Evolutionary conservation across 805 yeast genomes (phyloP), one percentile per base, ranked within the genome.

Genomic region (Pichia manshurica): DNA sequence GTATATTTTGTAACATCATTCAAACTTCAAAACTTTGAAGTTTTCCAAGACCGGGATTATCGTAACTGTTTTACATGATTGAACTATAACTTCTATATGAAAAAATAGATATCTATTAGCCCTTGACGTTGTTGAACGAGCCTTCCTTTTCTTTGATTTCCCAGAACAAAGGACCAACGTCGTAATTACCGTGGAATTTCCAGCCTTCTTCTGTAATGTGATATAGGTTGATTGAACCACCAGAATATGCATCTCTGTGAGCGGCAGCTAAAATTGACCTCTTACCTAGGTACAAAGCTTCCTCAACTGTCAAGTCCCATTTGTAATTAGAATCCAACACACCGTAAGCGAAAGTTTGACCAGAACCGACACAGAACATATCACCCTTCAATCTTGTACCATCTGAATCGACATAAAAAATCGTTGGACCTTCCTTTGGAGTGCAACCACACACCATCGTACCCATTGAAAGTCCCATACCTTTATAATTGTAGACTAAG

Each of bases 341-440:
- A 75, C 99, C 99, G 63, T 93, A 93, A 9, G 99, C 99, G 70
- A 93, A 93, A 2, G 99, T 93, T 72, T 93, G 99, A 69, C 99
- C 99, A 1, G 98, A 91, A 41, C 99, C 99, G 29, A 93, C 99
- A 73, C 96, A 88, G 69, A 93, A 93, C 54, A 90, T 58, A 63
- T 91, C 96, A 47, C 99, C 99, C 65, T 87, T 83, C 61, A 93
- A 73, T 69, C 99, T 81, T 4, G 97, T 85, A 45, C 99, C 99
- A 63, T 93, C 99, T 23, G 96, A 86, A 69, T 93, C 99, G 34
- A 93, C 98, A 59, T 93, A 93, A 70, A 83, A 93, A 46, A 93
- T 84, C 22, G 96, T 81, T 42, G 99, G 98, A 16, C 96, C 96
- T 65, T 90, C 97, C 59, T 87, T 86, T 62, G 87, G 82, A 21